Conservation (phyloP, 2,329 filamentous ascomycete genomes). For the Nannizziopsis barbatae region DNA sequence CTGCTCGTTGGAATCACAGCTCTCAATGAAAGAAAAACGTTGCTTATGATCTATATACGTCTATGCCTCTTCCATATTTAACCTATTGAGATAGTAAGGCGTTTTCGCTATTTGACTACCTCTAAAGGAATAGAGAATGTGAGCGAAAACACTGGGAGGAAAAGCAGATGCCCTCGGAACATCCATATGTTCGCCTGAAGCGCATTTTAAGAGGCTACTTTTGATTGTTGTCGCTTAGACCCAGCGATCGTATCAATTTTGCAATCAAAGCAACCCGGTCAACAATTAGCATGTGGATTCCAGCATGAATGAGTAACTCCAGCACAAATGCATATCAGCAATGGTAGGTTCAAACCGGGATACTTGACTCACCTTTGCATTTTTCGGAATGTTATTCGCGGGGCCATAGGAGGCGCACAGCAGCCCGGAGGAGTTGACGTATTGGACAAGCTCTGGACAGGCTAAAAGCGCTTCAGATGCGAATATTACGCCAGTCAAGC, state of each 20-base stretch:
- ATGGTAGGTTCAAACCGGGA: neutral
- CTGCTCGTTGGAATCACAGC: no score
- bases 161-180: no score
- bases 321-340: neutral
- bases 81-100: no score
- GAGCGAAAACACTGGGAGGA: no score
- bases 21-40: no score
- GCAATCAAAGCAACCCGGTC: conserved; percentile 19
- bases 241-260: neutral
- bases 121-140: no score
- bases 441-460: conserved; percentile 28
- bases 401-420: conserved; percentile 28
- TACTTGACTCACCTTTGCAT: conserved; percentile 16
- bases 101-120: no score
- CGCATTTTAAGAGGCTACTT: no score
- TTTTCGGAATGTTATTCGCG: conserved; percentile 25
- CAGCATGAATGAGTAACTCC: conserved; percentile 18
- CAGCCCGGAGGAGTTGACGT: conserved; percentile 27
- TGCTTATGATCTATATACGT: no score
- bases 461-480: conserved; percentile 29
- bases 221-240: neutral
- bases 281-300: conserved; percentile 18
- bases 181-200: no score
- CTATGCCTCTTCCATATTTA: no score
- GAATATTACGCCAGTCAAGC: conserved; percentile 29